phyloP scores from a whole-genome alignment of 164 flowering plant species.

The Chloranthus sessilifolius region DNA sequence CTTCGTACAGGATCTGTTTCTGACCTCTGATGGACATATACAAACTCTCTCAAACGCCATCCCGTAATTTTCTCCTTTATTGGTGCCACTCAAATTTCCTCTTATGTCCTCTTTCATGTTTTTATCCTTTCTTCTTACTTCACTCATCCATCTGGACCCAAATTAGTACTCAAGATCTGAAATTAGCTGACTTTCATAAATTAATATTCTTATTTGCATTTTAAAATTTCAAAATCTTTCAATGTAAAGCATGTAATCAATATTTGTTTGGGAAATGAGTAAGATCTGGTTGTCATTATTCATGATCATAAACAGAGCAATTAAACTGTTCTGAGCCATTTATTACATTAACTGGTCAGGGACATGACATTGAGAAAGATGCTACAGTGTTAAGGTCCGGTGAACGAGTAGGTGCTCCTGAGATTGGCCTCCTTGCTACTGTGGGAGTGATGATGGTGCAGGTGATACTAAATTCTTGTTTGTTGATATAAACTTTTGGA shows the following conservation, averaged over 20 bases:
- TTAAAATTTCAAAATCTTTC: not conserved
- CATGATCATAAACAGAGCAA: not conserved
- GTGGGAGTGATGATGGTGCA: conserved; percentile 67
- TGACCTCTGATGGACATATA: too few relatives aligned
- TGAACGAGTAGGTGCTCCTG: conserved; percentile 68
- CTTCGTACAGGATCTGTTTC: too few relatives aligned
- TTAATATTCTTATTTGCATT: too few relatives aligned
- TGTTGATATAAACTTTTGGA: not conserved
- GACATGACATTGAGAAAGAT: conserved; percentile 76
- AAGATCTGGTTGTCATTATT: not conserved
- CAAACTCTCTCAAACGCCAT: too few relatives aligned
- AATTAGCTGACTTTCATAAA: too few relatives aligned
- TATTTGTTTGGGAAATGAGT: not conserved
- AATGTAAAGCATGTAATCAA: not conserved
- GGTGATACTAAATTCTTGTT: conserved; percentile 34
- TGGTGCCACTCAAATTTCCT: too few relatives aligned
- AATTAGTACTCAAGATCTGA: too few relatives aligned
- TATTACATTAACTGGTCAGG: conserved; percentile 36
- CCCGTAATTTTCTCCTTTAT: too few relatives aligned
- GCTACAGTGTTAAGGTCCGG: conserved; percentile 61
- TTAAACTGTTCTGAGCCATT: not conserved
- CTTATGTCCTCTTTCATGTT: too few relatives aligned
- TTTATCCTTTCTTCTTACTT: too few relatives aligned
- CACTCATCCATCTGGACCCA: too few relatives aligned
- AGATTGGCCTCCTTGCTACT: conserved; percentile 86